phyloP scores from a whole-genome alignment of 192 early-diverging fungal species.

The Piromyces sp. region DNA sequence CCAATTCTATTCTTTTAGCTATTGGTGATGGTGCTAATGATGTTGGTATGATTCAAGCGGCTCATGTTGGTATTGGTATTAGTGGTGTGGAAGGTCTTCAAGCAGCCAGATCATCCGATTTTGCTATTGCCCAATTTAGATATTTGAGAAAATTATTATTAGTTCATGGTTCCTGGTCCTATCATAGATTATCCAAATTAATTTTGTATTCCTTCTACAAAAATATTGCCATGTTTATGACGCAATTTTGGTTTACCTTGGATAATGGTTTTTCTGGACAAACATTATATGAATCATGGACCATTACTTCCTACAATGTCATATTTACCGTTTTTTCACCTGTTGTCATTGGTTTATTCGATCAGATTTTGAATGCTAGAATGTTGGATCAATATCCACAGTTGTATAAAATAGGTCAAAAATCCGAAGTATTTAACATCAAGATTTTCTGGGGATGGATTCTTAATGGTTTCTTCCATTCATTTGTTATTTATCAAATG shows the following conservation, averaged over 20 bases:
- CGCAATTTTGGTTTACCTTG: constrained; percentile 87
- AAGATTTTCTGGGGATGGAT: constrained; percentile 84
- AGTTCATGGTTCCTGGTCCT: constrained; percentile 95
- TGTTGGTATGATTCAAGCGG: constrained; percentile 95
- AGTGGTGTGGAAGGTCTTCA: constrained; percentile 91
- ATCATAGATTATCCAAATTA: constrained; percentile 84
- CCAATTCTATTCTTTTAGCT: constrained; percentile 67
- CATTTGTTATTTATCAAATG: constrained; percentile 59
- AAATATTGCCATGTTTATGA: constrained; percentile 94
- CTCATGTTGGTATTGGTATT: constrained; percentile 67
- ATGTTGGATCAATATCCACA: constrained; percentile 94
- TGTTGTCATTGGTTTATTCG: constrained; percentile 91
- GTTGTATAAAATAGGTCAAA: constrained; percentile 58
- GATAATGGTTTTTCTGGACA: constrained; percentile 90
- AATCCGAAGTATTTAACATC: constrained; percentile 54
- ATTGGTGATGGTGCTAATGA: constrained; percentile 99
- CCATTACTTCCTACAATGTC: constrained; percentile 84
- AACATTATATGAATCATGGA: constrained; percentile 97
- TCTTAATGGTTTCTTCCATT: constrained; percentile 82
- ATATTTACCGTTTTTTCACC: constrained; percentile 89
- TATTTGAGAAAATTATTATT: constrained; percentile 86
- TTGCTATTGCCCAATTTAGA: constrained; percentile 95
- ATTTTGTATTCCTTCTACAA: constrained; percentile 98
- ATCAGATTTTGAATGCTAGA: constrained; percentile 80
- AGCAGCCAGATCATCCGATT: constrained; percentile 89